Evolutionary conservation across 768 basidiomycete species (phyloP).

Genomic region (Cystofilobasidium capitatum): DNA sequence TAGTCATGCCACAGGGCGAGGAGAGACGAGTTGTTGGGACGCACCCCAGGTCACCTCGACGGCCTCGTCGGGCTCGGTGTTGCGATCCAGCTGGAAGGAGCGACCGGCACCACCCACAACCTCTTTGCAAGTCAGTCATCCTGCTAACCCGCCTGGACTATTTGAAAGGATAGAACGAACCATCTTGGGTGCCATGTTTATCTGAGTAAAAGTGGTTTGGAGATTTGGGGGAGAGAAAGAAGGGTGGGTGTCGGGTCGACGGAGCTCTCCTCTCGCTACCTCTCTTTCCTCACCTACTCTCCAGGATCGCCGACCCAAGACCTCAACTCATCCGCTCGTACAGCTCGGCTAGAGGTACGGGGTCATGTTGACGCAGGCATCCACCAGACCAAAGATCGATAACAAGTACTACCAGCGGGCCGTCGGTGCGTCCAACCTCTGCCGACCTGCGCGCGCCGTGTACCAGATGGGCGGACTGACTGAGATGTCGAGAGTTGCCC

Average conservation of each 20-base stretch:
- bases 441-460: neutral
- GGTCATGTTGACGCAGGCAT: too few relatives aligned
- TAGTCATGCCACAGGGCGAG: too few relatives aligned
- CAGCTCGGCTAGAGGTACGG: too few relatives aligned
- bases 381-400: neutral
- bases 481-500: neutral
- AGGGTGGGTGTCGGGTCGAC: too few relatives aligned
- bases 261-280: too few relatives aligned
- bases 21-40: neutral
- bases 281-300: too few relatives aligned
- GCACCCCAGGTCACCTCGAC: slow-evolving; percentile 28
- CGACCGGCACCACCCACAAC: too few relatives aligned
- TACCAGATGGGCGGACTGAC: neutral
- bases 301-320: too few relatives aligned
- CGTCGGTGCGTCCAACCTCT: neutral
- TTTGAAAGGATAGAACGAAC: neutral
- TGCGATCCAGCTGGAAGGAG: slow-evolving; percentile 15
- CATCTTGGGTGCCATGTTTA: slow-evolving; percentile 12
- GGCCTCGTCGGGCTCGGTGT: slow-evolving; percentile 19
- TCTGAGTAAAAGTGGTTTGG: neutral
- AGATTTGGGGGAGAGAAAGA: neutral
- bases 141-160: neutral
- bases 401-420: slow-evolving; percentile 13
- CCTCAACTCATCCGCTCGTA: too few relatives aligned
- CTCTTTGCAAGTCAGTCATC: too few relatives aligned